Conservation (phyloP, 495 filamentous ascomycete species). For the Neurospora intermedia region DNA sequence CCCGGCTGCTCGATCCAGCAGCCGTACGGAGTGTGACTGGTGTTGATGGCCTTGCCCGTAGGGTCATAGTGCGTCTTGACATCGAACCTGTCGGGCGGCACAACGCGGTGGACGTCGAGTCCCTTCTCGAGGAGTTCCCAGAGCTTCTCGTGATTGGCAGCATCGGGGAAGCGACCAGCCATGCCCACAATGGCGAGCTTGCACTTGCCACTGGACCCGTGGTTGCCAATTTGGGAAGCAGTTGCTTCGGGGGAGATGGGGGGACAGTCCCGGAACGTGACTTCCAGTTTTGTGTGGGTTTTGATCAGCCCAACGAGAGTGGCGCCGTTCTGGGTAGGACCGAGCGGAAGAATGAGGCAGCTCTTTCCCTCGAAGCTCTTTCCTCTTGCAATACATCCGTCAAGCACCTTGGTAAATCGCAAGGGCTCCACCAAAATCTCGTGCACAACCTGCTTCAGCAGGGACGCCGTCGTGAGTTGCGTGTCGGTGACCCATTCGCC, state of each 20-base stretch:
- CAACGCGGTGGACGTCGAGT: constrained; percentile 44
- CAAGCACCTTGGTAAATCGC: constrained; percentile 46
- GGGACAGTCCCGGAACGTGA: constrained; percentile 27
- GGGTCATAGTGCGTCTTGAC: constrained; percentile 69
- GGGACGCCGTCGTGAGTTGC: constrained; percentile 28
- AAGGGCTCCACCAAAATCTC: constrained; percentile 51
- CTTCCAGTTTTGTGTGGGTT: constrained; percentile 28
- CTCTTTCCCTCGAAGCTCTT: constrained; percentile 25
- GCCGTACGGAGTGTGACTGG: constrained; percentile 72
- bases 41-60: constrained; percentile 66
- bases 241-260: constrained; percentile 23
- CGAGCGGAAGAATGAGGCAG: constrained; percentile 43
- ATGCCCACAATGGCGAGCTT: constrained; percentile 66
- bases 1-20: constrained; percentile 85
- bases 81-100: constrained; percentile 69
- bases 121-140: constrained; percentile 66
- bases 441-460: constrained; percentile 42
- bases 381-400: constrained; percentile 38
- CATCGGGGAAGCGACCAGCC: constrained; percentile 65
- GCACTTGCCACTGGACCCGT: constrained; percentile 27
- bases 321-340: constrained; percentile 38
- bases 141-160: constrained; percentile 51
- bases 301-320: constrained; percentile 32
- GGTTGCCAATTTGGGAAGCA: constrained; percentile 29
- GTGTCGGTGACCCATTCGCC: constrained; percentile 35